Conservation (phyloP, 179 eudicot genomes). For the Gypsophila paniculata region DNA sequence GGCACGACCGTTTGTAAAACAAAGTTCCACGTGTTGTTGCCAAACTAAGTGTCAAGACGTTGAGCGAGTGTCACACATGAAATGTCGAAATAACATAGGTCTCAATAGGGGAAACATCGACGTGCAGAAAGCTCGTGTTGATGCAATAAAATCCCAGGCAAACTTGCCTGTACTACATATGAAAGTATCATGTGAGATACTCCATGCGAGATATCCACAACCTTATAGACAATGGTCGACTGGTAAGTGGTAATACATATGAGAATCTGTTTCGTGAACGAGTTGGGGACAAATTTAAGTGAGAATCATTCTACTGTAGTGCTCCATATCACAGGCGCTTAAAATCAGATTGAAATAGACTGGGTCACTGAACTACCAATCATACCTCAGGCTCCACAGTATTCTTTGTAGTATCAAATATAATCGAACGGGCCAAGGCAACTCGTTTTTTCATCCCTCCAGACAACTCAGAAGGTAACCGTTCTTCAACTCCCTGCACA, state of each 20-base stretch:
- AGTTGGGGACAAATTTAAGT: not conserved
- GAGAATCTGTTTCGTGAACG: not conserved
- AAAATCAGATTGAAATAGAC: not conserved
- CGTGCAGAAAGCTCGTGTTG: not conserved
- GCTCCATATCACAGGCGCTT: not conserved
- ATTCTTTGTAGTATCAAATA: slow-evolving; percentile 72
- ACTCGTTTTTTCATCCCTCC: slow-evolving; percentile 98
- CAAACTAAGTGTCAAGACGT: no score
- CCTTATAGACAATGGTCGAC: not conserved
- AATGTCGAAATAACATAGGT: no score
- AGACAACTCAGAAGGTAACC: slow-evolving; percentile 85
- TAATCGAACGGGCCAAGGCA: slow-evolving; percentile 85
- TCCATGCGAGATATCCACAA: not conserved
- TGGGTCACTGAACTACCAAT: slow-evolving; percentile 2
- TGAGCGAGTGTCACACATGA: no score
- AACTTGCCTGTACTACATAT: not conserved
- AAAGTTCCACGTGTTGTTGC: no score
- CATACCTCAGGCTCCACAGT: slow-evolving; percentile 85
- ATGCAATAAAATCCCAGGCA: not conserved
- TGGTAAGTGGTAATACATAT: not conserved
- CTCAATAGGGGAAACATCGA: not conserved
- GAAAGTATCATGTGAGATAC: not conserved
- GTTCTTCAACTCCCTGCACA: slow-evolving; percentile 78
- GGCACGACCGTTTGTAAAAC: no score
- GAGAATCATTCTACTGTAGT: not conserved